phyloP scores from a whole-genome alignment of 495 filamentous ascomycete species.

The Cairneyella variabilis region DNA sequence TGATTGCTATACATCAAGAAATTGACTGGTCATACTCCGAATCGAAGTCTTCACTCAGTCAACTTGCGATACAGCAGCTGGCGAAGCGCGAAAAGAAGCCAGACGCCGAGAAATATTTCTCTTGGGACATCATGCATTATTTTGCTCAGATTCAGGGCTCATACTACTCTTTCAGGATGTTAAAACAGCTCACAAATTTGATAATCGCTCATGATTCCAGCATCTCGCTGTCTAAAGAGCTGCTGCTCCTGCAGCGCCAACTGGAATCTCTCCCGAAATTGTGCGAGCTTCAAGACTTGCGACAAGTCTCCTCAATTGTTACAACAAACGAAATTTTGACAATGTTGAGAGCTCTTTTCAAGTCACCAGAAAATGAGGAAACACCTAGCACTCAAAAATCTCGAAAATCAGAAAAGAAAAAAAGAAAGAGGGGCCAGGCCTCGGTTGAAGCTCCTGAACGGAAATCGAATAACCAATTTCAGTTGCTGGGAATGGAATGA shows the following conservation, averaged over 20 bases:
- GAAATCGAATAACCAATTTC: conserved; percentile 10
- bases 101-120: conserved; percentile 20
- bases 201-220: background rate
- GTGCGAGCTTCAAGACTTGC: conserved; percentile 8
- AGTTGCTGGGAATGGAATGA: conserved; percentile 7
- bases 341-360: too few relatives aligned
- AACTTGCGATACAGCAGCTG: conserved; percentile 13
- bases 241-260: background rate
- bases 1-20: conserved; percentile 40
- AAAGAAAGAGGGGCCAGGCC: background rate
- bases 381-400: background rate
- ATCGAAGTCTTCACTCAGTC: conserved; percentile 28
- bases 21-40: conserved; percentile 32
- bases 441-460: background rate
- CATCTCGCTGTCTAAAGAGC: background rate
- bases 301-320: too few relatives aligned
- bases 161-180: conserved; percentile 63
- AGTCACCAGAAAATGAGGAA: background rate
- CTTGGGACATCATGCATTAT: conserved; percentile 63
- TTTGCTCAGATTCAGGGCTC: conserved; percentile 58
- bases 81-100: conserved; percentile 13
- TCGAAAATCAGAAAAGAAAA: conserved; percentile 1
- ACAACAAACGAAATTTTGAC: too few relatives aligned
- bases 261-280: conserved; percentile 17
- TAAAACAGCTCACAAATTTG: conserved; percentile 49